Conservation (phyloP, 345 rosid genomes). For the Citrus inodora region DNA sequence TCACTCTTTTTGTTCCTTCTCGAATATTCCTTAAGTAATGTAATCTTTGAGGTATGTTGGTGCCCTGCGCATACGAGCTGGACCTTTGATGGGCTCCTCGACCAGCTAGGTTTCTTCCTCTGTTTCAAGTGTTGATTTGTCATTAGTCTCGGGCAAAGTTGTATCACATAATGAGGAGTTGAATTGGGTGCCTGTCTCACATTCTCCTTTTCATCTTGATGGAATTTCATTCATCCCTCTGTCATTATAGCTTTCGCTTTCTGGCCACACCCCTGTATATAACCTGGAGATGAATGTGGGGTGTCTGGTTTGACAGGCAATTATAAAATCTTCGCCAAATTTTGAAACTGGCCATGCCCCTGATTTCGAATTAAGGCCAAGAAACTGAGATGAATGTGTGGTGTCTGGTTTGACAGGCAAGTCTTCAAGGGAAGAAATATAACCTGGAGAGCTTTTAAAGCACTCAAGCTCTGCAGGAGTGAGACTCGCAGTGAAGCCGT, state of each 20-base stretch:
- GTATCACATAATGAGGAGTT: conserved; percentile 33
- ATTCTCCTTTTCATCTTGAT: conserved; percentile 43
- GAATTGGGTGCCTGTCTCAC: conserved; percentile 42
- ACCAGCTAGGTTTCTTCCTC: too few relatives aligned
- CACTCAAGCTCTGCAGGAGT: conserved; percentile 27
- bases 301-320: too few relatives aligned
- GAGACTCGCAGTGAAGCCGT: conserved; percentile 45
- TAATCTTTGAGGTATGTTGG: too few relatives aligned
- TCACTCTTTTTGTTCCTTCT: too few relatives aligned
- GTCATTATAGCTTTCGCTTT: conserved; percentile 39
- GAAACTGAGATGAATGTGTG: conserved; percentile 32
- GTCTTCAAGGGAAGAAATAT: conserved; percentile 33
- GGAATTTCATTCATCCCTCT: conserved; percentile 36
- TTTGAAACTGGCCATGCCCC: conserved; percentile 38
- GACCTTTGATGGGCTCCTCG: too few relatives aligned
- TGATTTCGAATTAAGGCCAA: conserved; percentile 23
- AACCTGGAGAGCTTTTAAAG: conserved; percentile 33
- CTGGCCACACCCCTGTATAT: conserved; percentile 38
- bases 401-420: conserved; percentile 33
- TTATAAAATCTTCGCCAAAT: conserved; percentile 27
- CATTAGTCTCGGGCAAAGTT: too few relatives aligned
- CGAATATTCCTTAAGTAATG: too few relatives aligned
- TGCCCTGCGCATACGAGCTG: too few relatives aligned
- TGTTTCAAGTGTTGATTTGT: too few relatives aligned
- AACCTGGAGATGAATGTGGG: too few relatives aligned